phyloP scores from a whole-genome alignment of 768 basidiomycete species.

The Trametes villosa region DNA sequence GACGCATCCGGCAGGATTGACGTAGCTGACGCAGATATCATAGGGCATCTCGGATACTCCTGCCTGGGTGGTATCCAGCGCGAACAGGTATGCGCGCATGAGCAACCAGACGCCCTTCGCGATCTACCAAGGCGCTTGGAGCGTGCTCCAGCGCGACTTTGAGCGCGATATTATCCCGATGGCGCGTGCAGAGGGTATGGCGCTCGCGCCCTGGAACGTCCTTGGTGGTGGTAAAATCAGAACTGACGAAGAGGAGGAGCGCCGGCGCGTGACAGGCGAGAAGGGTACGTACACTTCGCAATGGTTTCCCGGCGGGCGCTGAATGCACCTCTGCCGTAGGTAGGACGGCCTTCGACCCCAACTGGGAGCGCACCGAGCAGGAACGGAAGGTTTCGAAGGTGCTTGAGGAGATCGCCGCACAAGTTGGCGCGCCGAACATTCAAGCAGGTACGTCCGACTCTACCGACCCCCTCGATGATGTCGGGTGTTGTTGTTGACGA shows the following conservation, averaged over 20 bases:
- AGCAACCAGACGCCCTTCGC: constrained; percentile 44
- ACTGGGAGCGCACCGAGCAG: constrained; percentile 42
- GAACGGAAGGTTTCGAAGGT: constrained; percentile 40
- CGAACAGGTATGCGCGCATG: constrained; percentile 42
- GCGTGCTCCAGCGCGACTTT: constrained; percentile 37
- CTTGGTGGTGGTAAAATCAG: constrained; percentile 28
- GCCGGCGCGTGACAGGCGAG: neutral
- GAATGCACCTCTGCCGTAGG: neutral
- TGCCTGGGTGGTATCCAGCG: constrained; percentile 39
- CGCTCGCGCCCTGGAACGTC: constrained; percentile 29
- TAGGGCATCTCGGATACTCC: constrained; percentile 35
- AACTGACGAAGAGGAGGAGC: neutral
- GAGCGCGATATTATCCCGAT: constrained; percentile 46
- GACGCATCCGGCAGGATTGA: neutral
- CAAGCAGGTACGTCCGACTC: constrained; percentile 14
- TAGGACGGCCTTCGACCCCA: constrained; percentile 35
- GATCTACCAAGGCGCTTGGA: constrained; percentile 43
- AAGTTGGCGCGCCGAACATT: constrained; percentile 31
- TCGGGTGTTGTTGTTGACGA: neutral
- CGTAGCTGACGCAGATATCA: neutral
- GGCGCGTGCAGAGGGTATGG: constrained; percentile 29
- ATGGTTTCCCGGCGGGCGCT: neutral
- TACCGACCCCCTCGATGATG: neutral
- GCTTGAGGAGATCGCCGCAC: constrained; percentile 45
- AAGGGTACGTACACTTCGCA: neutral